Evolutionary conservation across 192 early-diverging fungal species (phyloP), one percentile per base, ranked within the genome.

Genomic region (Mortierella antarctica): DNA sequence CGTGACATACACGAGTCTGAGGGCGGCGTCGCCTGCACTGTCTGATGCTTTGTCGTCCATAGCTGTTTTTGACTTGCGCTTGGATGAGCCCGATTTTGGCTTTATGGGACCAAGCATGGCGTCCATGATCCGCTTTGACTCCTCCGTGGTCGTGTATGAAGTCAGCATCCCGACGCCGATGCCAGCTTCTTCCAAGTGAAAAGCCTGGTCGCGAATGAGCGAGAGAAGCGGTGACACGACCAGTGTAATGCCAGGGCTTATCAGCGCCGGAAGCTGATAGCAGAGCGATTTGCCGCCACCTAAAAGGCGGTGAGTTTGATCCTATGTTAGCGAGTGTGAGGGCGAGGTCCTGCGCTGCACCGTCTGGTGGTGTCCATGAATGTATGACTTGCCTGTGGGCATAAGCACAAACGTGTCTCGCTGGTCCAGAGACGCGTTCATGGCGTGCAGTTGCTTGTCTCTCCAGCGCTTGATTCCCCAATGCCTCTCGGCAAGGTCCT

Each of bases 191-290:
- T 93, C 83, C 31, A 99, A 86, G 47, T 92, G 88, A 46, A 86
- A 83, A 5, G 98, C 95, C 77, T 99, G 97, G 77, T 99, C 97
- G 63, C 95, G 89, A 84, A 99, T 98, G 23, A 99, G 86, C n/a
- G 96, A 97, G 8, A 99, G 83, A 14, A 99, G 85, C 1, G 97
- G 97, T 4, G 96, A 96, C 5, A 99, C 88, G 12, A 99, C 97
- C 18, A 97, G 75, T 0, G 95, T 96, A 6, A 98, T 84, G 9
- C 95, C 95, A 40, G 80, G 73, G 8, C 92, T 94, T 6, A 95
- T 61, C 31, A 93, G 71, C 6, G 95, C 93, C 0, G 95, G 96
- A 7, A 98, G 86, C 84, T 96, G 95, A 70, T 96, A 98, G 73
- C 97, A 98, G n/a, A 98, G 84, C 63, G 91, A 93, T 76, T 98